phyloP scores from a whole-genome alignment of 345 rosid genomes.

The Salix arbutifolia region DNA sequence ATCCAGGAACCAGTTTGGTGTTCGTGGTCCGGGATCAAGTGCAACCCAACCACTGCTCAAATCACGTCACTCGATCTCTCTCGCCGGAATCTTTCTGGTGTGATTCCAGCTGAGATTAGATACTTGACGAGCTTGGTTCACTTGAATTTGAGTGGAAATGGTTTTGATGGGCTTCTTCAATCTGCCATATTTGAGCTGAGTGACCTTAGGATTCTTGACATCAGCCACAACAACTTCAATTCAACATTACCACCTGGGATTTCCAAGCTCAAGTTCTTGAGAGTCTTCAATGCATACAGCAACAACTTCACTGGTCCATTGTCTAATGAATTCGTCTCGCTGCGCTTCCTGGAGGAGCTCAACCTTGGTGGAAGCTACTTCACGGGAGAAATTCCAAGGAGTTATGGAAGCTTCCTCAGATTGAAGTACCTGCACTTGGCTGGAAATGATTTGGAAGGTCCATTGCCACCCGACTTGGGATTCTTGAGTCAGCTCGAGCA shows the following conservation, averaged over 20 bases:
- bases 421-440: slow-evolving; percentile 55
- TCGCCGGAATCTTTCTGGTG: slow-evolving; percentile 61
- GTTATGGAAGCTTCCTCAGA: slow-evolving; percentile 52
- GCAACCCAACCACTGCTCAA: slow-evolving; percentile 48
- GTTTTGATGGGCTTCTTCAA: slow-evolving; percentile 53
- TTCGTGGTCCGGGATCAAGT: slow-evolving; percentile 78
- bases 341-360: slow-evolving; percentile 66
- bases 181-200: slow-evolving; percentile 53
- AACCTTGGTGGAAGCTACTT: slow-evolving; percentile 98
- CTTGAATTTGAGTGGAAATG: slow-evolving; percentile 69
- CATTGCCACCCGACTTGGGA: slow-evolving; percentile 62
- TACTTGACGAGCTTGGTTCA: slow-evolving; percentile 52
- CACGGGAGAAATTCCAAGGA: slow-evolving; percentile 61
- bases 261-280: slow-evolving; percentile 67
- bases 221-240: slow-evolving; percentile 74
- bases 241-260: slow-evolving; percentile 69
- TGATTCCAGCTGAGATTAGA: slow-evolving; percentile 54
- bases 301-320: slow-evolving; percentile 68
- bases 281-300: slow-evolving; percentile 66
- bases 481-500: slow-evolving; percentile 52
- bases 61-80: slow-evolving; percentile 78
- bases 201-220: slow-evolving; percentile 60
- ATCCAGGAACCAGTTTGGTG: slow-evolving; percentile 56
- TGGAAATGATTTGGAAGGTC: slow-evolving; percentile 68
- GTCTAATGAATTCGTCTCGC: slow-evolving; percentile 47